These are phyloP conservation scores for Candida ulmi DNA, from an alignment of 805 yeast species.

Conservation along the genomic window DNA sequence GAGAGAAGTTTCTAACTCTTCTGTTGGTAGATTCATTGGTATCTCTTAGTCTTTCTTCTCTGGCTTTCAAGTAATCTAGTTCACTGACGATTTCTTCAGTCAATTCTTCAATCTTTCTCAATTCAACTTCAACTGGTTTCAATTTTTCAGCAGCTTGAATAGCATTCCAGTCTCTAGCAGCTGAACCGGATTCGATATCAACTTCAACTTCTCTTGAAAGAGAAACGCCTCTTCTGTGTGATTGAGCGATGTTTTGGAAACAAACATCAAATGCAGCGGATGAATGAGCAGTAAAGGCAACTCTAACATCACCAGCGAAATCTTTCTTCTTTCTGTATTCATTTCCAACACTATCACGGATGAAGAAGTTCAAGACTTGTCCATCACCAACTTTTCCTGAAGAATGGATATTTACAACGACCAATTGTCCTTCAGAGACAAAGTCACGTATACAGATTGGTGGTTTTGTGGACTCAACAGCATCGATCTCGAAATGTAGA, in stretches of 20 bases:
- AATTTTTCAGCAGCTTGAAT: slow-evolving; percentile 89
- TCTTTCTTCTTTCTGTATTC: slow-evolving; percentile 76
- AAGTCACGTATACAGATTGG: slow-evolving; percentile 92
- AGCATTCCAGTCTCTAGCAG: slow-evolving; percentile 97
- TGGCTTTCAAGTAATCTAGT: slow-evolving; percentile 72
- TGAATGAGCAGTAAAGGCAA: slow-evolving; percentile 81
- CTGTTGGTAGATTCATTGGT: slow-evolving; percentile 95
- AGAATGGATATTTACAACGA: slow-evolving; percentile 75
- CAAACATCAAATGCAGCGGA: slow-evolving; percentile 89
- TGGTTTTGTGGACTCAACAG: slow-evolving; percentile 34
- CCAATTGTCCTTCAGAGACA: slow-evolving; percentile 77
- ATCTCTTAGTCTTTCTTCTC: slow-evolving; percentile 92
- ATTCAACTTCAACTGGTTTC: slow-evolving; percentile 86
- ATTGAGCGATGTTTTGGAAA: slow-evolving; percentile 57
- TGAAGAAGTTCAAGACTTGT: slow-evolving; percentile 62
- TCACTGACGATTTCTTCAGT: slow-evolving; percentile 77
- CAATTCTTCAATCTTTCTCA: slow-evolving; percentile 81
- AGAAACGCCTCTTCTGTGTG: slow-evolving; percentile 33
- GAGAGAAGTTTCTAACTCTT: slow-evolving; percentile 84
- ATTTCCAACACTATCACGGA: slow-evolving; percentile 78
- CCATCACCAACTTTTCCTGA: slow-evolving; percentile 83
- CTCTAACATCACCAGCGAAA: slow-evolving; percentile 63
- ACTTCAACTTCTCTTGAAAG: slow-evolving; percentile 72
- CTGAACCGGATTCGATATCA: slow-evolving; percentile 92
- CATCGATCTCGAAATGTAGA: slow-evolving; percentile 49